These are phyloP conservation scores for Stagonosporopsis cucurbitacearum DNA, from an alignment of 2,329 filamentous ascomycete genomes.

Conservation along the genomic window DNA sequence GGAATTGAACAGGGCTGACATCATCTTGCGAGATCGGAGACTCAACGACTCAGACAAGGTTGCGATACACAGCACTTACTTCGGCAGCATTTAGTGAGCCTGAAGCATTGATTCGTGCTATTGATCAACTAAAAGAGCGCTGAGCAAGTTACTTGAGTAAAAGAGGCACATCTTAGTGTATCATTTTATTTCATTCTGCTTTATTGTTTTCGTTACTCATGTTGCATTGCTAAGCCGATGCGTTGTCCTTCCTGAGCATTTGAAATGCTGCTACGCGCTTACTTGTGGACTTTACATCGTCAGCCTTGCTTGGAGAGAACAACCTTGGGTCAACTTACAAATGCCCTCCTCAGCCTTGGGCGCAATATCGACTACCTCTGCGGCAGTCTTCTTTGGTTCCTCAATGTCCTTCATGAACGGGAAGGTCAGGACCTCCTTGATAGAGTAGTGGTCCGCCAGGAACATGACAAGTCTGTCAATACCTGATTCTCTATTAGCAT, in stretches of 20 bases:
- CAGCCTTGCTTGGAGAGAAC: conserved; percentile 1
- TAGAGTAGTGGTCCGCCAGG: conserved; percentile 70
- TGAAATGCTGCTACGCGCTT: conserved; percentile 24
- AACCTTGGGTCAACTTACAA: conserved; percentile 34
- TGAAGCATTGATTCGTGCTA: not conserved
- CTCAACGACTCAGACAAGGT: too few relatives aligned
- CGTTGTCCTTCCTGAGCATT: conserved; percentile 12
- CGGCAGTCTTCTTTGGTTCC: conserved; percentile 61
- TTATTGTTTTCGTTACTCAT: conserved; percentile 14
- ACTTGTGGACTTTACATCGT: conserved; percentile 29
- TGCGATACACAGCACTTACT: not conserved
- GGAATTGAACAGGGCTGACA: too few relatives aligned
- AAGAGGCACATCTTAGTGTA: not conserved
- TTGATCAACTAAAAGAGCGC: not conserved
- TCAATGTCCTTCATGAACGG: conserved; percentile 89
- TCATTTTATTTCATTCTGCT: not conserved
- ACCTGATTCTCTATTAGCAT: not conserved
- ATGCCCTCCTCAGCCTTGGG: conserved; percentile 68
- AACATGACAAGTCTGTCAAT: not conserved
- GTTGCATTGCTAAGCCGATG: conserved; percentile 18
- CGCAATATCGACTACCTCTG: conserved; percentile 67
- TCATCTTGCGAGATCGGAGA: too few relatives aligned
- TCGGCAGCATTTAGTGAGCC: not conserved
- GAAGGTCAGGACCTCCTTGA: conserved; percentile 95
- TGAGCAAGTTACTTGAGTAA: too few relatives aligned